Conservation (phyloP, 2,329 filamentous ascomycete species). For the Hyphodiscus sp. region DNA sequence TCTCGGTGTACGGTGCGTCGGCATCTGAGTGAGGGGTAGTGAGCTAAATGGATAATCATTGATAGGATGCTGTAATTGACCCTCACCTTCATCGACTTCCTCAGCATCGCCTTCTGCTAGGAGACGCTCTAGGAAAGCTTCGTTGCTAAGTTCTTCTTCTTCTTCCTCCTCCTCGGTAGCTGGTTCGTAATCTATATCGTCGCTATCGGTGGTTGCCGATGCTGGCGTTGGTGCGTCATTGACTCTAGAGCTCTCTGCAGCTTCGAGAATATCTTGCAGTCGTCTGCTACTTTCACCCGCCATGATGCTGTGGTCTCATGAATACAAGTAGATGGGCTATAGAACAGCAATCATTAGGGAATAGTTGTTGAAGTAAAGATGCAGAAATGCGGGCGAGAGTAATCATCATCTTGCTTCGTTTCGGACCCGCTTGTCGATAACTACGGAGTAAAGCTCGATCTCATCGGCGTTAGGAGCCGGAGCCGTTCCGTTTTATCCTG, state of each 20-base stretch:
- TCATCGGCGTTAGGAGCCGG: too few species aligned
- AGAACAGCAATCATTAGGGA: too few species aligned
- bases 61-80: neutral
- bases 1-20: neutral
- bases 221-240: conserved; percentile 22
- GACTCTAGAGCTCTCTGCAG: conserved; percentile 21
- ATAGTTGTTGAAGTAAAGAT: too few species aligned
- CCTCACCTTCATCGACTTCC: neutral
- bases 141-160: neutral
- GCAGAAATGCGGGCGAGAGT: too few species aligned
- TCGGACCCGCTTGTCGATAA: too few species aligned
- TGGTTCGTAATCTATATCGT: neutral
- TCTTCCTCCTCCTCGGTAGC: neutral
- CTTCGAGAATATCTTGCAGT: neutral
- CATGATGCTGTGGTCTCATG: neutral
- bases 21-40: neutral
- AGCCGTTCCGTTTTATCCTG: too few species aligned
- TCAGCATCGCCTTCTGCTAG: neutral
- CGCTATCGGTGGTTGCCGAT: neutral
- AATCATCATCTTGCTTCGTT: too few species aligned
- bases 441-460: too few species aligned
- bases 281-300: neutral
- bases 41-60: neutral
- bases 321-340: too few species aligned
- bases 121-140: neutral